Conservation (phyloP, 805 yeast species). For the Candida peoriensis region DNA sequence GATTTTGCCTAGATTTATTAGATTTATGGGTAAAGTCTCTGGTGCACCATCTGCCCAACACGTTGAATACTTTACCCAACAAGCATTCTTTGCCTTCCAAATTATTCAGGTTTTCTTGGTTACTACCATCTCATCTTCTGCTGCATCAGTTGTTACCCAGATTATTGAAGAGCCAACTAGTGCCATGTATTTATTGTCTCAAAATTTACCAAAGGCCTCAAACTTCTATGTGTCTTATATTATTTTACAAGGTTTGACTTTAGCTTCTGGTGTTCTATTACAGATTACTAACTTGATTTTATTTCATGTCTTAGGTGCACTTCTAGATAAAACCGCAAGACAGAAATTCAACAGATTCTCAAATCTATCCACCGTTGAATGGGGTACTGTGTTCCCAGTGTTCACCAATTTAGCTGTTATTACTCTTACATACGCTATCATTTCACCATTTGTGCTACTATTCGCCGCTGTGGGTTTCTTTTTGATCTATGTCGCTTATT, state of each 20-base stretch:
- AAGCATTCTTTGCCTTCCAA: conserved; percentile 63
- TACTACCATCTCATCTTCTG: conserved; percentile 76
- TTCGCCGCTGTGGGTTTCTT: conserved; percentile 70
- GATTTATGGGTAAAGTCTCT: conserved; percentile 53
- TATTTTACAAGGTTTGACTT: conserved; percentile 61
- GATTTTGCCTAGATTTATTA: conserved; percentile 58
- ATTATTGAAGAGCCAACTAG: conserved; percentile 59
- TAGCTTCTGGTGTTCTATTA: conserved; percentile 59
- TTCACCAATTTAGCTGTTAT: conserved; percentile 69
- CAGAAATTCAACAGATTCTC: conserved; percentile 61
- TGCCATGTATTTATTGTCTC: conserved; percentile 73
- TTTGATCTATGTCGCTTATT: conserved; percentile 68
- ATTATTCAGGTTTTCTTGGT: conserved; percentile 85
- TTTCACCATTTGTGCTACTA: conserved; percentile 76
- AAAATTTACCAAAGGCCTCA: conserved; percentile 81
- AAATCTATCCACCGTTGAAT: conserved; percentile 45
- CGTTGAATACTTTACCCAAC: conserved; percentile 62
- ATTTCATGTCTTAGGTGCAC: conserved; percentile 51
- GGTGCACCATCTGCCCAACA: conserved; percentile 55
- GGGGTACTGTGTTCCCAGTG: conserved; percentile 80
- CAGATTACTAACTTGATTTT: conserved; percentile 56
- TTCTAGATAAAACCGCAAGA: conserved; percentile 61
- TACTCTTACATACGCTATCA: conserved; percentile 60
- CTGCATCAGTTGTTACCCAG: conserved; percentile 68
- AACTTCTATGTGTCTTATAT: conserved; percentile 71